Conservation (phyloP, 1,284 basidiomycete species). For the Anthracocystis walkeri region DNA sequence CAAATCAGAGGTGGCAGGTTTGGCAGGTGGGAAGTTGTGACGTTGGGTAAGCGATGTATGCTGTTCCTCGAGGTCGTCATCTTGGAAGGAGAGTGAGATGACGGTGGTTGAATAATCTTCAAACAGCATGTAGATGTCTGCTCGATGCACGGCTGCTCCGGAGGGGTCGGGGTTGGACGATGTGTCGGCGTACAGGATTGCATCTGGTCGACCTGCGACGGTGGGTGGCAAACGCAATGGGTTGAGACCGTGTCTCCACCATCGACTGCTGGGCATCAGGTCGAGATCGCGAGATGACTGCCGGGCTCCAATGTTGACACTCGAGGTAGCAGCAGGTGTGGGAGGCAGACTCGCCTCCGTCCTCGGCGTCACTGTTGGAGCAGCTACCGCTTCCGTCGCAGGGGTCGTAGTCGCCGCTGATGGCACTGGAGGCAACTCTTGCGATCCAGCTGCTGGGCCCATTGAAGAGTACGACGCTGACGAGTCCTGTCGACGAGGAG, state of each 20-base stretch:
- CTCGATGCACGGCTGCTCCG: conserved; percentile 32
- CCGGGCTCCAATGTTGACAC: conserved; percentile 23
- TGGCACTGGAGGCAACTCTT: conserved; percentile 35
- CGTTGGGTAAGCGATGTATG: conserved; percentile 44
- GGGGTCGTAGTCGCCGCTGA: conserved; percentile 16
- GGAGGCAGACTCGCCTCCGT: conserved; percentile 23
- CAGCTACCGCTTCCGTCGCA: conserved; percentile 15
- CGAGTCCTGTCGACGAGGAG: conserved; percentile 43
- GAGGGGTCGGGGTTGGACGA: conserved; percentile 22
- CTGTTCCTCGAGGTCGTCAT: conserved; percentile 52
- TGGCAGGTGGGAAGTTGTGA: conserved; percentile 49
- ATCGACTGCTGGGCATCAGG: conserved; percentile 56
- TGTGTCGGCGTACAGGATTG: conserved; percentile 51
- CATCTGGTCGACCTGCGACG: conserved; percentile 53
- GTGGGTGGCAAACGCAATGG: conserved; percentile 58
- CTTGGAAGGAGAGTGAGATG: conserved; percentile 50
- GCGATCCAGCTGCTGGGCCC: neutral
- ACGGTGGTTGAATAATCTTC: conserved; percentile 59
- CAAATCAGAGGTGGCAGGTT: conserved; percentile 74
- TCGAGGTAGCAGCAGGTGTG: conserved; percentile 5
- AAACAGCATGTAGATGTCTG: conserved; percentile 54
- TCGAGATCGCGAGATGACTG: conserved; percentile 60
- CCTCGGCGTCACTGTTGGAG: conserved; percentile 8
- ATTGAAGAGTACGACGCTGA: conserved; percentile 30
- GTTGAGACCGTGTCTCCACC: conserved; percentile 59